phyloP scores from a whole-genome alignment of 2,329 filamentous ascomycete genomes.

The Phyllachora maydis region DNA sequence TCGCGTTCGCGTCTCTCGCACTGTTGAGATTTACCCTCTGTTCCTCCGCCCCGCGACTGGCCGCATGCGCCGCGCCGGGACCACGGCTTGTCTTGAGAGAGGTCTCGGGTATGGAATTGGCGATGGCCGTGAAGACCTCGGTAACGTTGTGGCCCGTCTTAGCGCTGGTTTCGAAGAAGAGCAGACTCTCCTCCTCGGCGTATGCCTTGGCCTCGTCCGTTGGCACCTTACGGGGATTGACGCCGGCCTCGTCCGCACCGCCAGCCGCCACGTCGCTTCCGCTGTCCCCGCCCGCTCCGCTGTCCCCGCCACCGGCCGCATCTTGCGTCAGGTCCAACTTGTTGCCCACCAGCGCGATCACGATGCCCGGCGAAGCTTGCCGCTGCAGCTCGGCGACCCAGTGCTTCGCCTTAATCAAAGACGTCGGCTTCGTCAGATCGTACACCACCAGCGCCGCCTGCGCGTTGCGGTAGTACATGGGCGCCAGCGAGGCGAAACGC shows the following conservation, averaged over 20 bases:
- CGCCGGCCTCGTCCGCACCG: constrained; percentile 39
- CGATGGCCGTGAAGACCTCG: constrained; percentile 94
- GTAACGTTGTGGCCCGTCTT: constrained; percentile 91
- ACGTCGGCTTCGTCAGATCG: constrained; percentile 92
- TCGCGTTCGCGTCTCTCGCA: constrained; percentile 51
- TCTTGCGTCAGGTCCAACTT: constrained; percentile 75
- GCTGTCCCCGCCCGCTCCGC: constrained; percentile 19
- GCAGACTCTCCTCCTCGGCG: constrained; percentile 77
- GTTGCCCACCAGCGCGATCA: constrained; percentile 93
- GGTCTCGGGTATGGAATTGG: constrained; percentile 93
- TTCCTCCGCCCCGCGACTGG: constrained; percentile 41
- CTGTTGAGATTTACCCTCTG: constrained; percentile 68
- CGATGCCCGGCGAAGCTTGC: constrained; percentile 88
- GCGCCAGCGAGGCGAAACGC: constrained; percentile 85
- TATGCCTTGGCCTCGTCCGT: constrained; percentile 85
- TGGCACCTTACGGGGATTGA: constrained; percentile 69
- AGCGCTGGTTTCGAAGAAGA: constrained; percentile 97
- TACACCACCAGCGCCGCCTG: constrained; percentile 96
- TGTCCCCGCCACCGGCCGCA: constrained; percentile 19
- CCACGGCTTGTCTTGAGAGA: constrained; percentile 77
- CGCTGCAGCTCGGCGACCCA: constrained; percentile 96
- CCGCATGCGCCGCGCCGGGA: constrained; percentile 36
- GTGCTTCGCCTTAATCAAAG: constrained; percentile 90
- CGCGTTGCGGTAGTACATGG: constrained; percentile 99
- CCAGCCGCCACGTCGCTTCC: too few relatives aligned